Conservation (phyloP, 169 alveolate species). For the Cryptosporidium canis region DNA sequence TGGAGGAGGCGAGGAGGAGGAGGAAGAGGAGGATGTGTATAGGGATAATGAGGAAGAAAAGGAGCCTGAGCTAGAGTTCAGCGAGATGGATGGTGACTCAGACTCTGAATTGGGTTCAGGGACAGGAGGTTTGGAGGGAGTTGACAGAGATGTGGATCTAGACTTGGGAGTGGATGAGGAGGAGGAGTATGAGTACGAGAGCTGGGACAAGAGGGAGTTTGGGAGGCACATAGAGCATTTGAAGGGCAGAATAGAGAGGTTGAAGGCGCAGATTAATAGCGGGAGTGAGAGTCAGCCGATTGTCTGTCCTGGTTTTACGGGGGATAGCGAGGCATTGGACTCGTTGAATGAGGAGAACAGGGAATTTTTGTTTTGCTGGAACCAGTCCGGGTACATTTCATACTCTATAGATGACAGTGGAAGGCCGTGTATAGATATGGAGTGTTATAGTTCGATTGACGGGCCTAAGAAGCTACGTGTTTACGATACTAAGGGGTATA, state of each 20-base stretch:
- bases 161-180: constrained; percentile 7
- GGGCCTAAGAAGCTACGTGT: constrained; percentile 60
- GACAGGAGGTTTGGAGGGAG: neutral
- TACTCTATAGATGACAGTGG: constrained; percentile 36
- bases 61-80: neutral
- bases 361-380: constrained; percentile 64
- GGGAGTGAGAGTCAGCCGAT: constrained; percentile 16
- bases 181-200: constrained; percentile 42
- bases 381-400: constrained; percentile 46
- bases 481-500: constrained; percentile 63
- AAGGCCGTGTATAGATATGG: constrained; percentile 52
- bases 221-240: constrained; percentile 38
- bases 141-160: neutral
- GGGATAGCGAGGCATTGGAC: constrained; percentile 7
- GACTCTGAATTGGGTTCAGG: neutral
- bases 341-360: constrained; percentile 52
- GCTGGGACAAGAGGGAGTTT: constrained; percentile 52
- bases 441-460: constrained; percentile 58
- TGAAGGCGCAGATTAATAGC: neutral
- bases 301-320: constrained; percentile 53
- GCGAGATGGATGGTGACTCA: neutral
- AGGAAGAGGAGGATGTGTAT: neutral
- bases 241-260: constrained; percentile 28
- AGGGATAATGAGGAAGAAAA: neutral
- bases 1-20: neutral